Evolutionary conservation across 129 eudicot species (phyloP), one percentile per base, ranked within the genome.

Genomic region (Oenanthe sinensis): DNA sequence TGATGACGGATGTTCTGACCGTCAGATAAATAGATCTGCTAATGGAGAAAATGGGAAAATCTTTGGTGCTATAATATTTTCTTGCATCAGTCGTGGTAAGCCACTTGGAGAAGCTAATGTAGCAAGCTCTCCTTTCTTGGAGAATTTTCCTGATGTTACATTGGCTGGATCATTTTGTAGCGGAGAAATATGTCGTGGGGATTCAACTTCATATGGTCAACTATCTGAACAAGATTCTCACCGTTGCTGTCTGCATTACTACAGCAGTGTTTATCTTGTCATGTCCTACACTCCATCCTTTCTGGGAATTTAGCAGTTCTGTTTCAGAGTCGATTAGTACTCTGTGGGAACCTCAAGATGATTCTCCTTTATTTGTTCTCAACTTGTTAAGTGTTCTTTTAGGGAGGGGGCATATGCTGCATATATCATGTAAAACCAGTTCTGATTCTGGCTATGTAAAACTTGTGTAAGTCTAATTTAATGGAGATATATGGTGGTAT

Each of bases 71-170:
- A n/a, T 60, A 0, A n/a, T 22, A 60, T 60, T 60, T 60, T 60
- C 68, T 60, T 60, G 68, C 68, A 60, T 60, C 33, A 60, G 68
- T 24, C 68, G 68, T 24, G 68, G 68, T 3, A 60, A 60, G 68
- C 68, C 68, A 60, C 36, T n/a, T 60, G 68, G 68, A 13, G 33
- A 60, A 60, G 68, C 36, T 60, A 60, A 60, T 60, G 5, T 60
- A n/a, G 68, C 15, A n/a, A n/a, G 68, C 68, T 60, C 68, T 60
- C 68, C 36, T 12, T 60, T 60, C 68, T 60, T 60, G 68, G 68
- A 60, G 68, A 60, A 60, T 24, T 60, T 60, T 28, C 68, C 68
- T n/a, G 68, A 60, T 60, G 68, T 60, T 3, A n/a, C 68, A 24
- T n/a, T 60, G 16, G 68, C 68, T 60, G 68, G 68, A 60, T 60